Evolutionary conservation across 176 grass and related monocot genomes (phyloP), one percentile per base, ranked within the genome.

Genomic region (Hordeum marinum): DNA sequence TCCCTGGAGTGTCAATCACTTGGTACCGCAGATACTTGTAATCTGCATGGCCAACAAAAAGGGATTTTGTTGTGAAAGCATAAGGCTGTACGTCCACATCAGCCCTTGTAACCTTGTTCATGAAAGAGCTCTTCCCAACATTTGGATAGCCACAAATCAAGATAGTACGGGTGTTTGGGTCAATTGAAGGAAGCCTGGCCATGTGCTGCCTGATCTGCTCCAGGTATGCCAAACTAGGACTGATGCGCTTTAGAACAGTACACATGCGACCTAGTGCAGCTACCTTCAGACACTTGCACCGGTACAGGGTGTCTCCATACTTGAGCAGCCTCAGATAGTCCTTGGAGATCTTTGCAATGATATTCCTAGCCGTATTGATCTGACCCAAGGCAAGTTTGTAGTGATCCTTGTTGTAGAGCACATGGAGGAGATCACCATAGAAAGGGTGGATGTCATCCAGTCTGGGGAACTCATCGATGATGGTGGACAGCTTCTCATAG

Each of bases 331-430:
- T 90, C 48, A 95, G 31, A 64, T 92, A 95, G 41, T 95, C 93
- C 84, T 90, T 92, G 6, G 93, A 72, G 15, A 95, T 92, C 79
- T 92, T 95, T 52, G 83, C 87, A 88, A 95, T 90, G 36, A 90
- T 85, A 34, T 92, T 95, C 46, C 93, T 90, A 68, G 87, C 88
- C 2, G 89, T 95, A 63, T 95, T 92, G 85, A 95, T 85, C 79
- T 95, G 93, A 11, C 89, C 93, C 50, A 95, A 84, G 40, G 93
- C 93, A 78, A 95, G 93, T 29, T 95, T 95, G 90, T 92, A 95
- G 75, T 95, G 93, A 84, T 95, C 93, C 74, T 95, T 95, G 78
- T 95, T 92, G 36, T 95, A 95, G 8, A 95, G 88, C 36, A 95
- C 90, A 61, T 92, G 93, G 6, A 92, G 90, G 59, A 95, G 87